Evolutionary conservation across 2,329 filamentous ascomycete species (phyloP).

Genomic region (Botryosphaeria dothidea): DNA sequence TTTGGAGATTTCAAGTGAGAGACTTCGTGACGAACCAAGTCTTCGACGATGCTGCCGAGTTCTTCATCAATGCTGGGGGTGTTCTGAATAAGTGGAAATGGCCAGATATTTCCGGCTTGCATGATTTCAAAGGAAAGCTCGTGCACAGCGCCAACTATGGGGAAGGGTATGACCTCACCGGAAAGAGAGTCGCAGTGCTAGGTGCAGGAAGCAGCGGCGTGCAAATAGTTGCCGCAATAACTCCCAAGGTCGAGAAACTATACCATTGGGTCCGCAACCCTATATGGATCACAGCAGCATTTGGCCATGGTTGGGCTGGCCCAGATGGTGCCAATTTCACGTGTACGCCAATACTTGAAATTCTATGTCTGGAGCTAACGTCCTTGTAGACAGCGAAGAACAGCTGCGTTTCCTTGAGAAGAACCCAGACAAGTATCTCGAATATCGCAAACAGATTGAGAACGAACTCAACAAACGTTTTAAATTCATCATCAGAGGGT

Average conservation of each 20-base stretch:
- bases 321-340: conserved; percentile 49
- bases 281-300: conserved; percentile 37
- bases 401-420: conserved; percentile 43
- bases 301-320: conserved; percentile 44
- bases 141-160: conserved; percentile 51
- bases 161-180: conserved; percentile 45
- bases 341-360: conserved; percentile 30
- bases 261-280: conserved; percentile 48
- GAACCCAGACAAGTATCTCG: conserved; percentile 43
- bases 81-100: conserved; percentile 43
- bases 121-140: conserved; percentile 48
- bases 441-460: conserved; percentile 49
- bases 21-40: conserved; percentile 41
- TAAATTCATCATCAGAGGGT: conserved; percentile 55
- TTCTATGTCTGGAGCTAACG: not conserved
- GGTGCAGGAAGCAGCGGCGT: conserved; percentile 48
- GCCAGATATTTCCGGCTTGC: conserved; percentile 44
- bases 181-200: conserved; percentile 47
- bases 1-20: conserved; percentile 49
- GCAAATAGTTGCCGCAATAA: conserved; percentile 50
- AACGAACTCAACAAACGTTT: conserved; percentile 36
- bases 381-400: conserved; percentile 38
- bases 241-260: conserved; percentile 47
- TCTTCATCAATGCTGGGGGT: conserved; percentile 47
- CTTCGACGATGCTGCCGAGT: conserved; percentile 41